A percentile compares a stretch with the other conserved stretches of the same genome.
These are phyloP conservation scores for Umbelopsis ramanniana DNA, from an alignment of 192 early-diverging fungal species.

Conservation along the genomic window DNA sequence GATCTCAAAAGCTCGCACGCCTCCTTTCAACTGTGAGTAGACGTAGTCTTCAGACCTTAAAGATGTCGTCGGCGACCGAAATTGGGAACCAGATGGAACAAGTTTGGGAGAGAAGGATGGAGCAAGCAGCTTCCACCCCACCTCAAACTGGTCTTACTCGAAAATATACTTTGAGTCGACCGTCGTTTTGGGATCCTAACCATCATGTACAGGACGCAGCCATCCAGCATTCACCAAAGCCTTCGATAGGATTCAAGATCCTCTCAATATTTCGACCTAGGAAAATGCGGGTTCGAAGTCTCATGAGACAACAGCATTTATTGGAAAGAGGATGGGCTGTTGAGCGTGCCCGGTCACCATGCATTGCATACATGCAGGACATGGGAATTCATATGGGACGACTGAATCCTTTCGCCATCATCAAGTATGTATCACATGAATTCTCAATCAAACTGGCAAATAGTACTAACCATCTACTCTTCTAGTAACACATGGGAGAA, in stretches of 20 bases:
- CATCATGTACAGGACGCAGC: neutral
- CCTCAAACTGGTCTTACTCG: neutral
- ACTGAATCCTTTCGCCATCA: slow-evolving; percentile 1
- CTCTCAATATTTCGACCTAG: neutral
- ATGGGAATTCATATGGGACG: neutral
- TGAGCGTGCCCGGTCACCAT: slow-evolving; percentile 4
- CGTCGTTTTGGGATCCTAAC: slow-evolving; percentile 1
- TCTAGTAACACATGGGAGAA: slow-evolving; percentile 14
- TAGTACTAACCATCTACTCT: neutral
- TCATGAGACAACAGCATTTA: neutral
- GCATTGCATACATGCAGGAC: slow-evolving; percentile 16
- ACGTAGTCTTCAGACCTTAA: neutral
- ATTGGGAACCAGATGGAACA: neutral
- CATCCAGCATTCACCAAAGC: neutral
- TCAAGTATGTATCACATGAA: too few species aligned
- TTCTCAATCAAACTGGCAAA: neutral
- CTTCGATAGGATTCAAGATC: neutral
- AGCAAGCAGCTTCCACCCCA: neutral
- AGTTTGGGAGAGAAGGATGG: neutral
- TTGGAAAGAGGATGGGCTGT: slow-evolving; percentile 18
- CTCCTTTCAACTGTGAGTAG: slow-evolving; percentile 2
- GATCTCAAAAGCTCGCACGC: slow-evolving; percentile 7
- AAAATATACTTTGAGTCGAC: slow-evolving; percentile 13
- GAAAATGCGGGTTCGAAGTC: neutral
- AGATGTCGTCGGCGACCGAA: neutral